A percentile compares a stretch with the other conserved stretches of the same genome.
phyloP scores from a whole-genome alignment of 2,329 filamentous ascomycete species.

The Gremmenia infestans region DNA sequence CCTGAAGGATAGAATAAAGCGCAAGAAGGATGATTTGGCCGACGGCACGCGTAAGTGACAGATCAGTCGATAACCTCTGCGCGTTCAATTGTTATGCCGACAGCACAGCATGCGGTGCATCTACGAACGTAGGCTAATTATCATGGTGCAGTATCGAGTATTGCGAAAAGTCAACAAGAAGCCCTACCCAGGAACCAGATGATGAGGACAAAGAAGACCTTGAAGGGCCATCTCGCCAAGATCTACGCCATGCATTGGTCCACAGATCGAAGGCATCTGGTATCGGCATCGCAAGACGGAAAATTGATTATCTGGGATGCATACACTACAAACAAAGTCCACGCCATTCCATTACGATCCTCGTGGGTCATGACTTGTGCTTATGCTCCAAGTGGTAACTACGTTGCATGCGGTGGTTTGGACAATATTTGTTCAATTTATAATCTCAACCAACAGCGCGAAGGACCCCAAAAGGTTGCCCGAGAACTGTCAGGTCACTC shows the following conservation, averaged over 20 bases:
- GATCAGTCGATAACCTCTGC: background rate
- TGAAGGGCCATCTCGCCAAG: slow-evolving; percentile 97
- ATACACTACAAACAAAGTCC: slow-evolving; percentile 99
- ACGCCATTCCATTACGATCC: slow-evolving; percentile 93
- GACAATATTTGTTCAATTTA: slow-evolving; percentile 99
- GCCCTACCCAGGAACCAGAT: slow-evolving; percentile 81
- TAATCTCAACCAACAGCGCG: slow-evolving; percentile 88
- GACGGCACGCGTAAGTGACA: slow-evolving; percentile 85
- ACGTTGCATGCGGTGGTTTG: slow-evolving; percentile 94
- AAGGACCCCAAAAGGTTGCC: slow-evolving; percentile 94
- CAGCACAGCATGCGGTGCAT: background rate
- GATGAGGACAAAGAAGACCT: slow-evolving; percentile 95
- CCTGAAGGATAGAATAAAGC: slow-evolving; percentile 97
- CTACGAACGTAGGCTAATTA: slow-evolving; percentile 14
- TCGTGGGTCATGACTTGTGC: slow-evolving; percentile 99
- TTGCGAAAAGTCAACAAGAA: slow-evolving; percentile 89
- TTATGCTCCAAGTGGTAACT: slow-evolving; percentile 97
- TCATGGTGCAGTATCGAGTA: slow-evolving; percentile 68
- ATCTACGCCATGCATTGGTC: slow-evolving; percentile 99
- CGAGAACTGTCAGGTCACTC: slow-evolving; percentile 95
- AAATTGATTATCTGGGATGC: slow-evolving; percentile 99
- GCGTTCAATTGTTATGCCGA: background rate
- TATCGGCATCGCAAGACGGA: slow-evolving; percentile 96
- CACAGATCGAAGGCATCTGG: slow-evolving; percentile 91
- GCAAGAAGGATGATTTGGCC: slow-evolving; percentile 99